Base-by-base conservation (phyloP, 148 eudicot genomes). In the Dysphania ambrosioides region DNA sequence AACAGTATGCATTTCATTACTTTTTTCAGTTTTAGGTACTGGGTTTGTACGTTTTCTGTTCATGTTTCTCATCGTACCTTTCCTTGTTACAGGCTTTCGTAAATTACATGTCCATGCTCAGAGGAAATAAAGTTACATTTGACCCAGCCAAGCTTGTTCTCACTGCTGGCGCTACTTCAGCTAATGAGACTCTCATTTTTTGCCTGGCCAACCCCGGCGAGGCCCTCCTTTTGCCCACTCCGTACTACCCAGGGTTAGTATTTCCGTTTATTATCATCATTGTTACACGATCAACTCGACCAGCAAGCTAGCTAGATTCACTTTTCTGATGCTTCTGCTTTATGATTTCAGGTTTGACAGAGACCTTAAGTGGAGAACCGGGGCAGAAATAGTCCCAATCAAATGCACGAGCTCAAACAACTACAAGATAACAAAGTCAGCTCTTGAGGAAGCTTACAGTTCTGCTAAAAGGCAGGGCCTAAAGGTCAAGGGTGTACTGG, bases 161-260 rank as follows among this genome's bases (percentile, higher is more conserved):
- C 23, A 85, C 93, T 0, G 93, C 97, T 19, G 97, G 97, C 64
- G 93, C 97, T 26, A 91, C 97, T 51, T 86, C 97, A 0, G 93
- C 97, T 24, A 89, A 89, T 32, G 97, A 91, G 81, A 91, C 88
- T 0, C 89, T 91, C 31, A 84, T 89, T 79, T 91, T 91, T 71
- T 89, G 93, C 84, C 81, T 91, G 1, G 92, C 92, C 11, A 78
- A 88, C 13, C 88, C 90, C 10, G 97, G 97, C 76, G 92, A 89
- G 9, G 92, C 97, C 47, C 77, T 91, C 51, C 89, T 91, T 12
- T 76, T 91, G 59, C 97, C 97, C n/a, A 86, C 93, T 0, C 97
- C 97, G 0, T 91, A 91, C 75, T 91, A 91, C 27, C 93, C 97
- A 0, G 97, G 97, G 91, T 91, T 68, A 11, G 87, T 71, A 70